Base-by-base conservation (phyloP, 208 protist genomes). In the Crithidia expoeki region DNA sequence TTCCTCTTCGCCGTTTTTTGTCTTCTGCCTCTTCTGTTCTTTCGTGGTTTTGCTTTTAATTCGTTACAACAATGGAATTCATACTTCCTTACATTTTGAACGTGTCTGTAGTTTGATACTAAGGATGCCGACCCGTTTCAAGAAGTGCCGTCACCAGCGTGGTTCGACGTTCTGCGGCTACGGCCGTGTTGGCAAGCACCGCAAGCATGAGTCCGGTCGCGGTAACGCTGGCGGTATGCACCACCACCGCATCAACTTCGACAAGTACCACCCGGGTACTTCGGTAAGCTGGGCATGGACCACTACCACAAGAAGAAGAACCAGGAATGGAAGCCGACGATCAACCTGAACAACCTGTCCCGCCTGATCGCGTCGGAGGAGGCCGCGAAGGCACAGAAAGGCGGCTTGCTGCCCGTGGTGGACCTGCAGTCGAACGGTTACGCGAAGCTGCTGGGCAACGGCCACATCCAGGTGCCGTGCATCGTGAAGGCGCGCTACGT, bases 201-300 rank as follows among this genome's bases (percentile, higher is more conserved):
- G 99, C 59, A 99, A 99, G 91, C 99, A 99, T 84, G 94, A 98
- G 70, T 98, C 97, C 80, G 99, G 99, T 94, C 96, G 98, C 85
- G 99, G 99, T 99, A 99, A 99, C 85, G 99, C 99, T 83, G 99
- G 99, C 98, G 99, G 99, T 81, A 84, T 97, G 83, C 97, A 99
- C 92, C 98, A 99, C 85, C 98, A 99, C 91, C 92, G 99, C 66
- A 99, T 99, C 83, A 98, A 97, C 90, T 98, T 99, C 74, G 96
- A 99, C 87, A 99, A 99, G 94, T 99, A 99, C 96, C 99, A 99
- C 85, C 99, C 68, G 99, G 98, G 70, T 99, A 99, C 93, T 99
- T 99, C 83, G 99, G 99, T 82, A 99, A 99, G 96, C 91, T 99
- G 40, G 99, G 99, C 89, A 99, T 99, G 98, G 85, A 99, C 70